These are phyloP conservation scores for Babesia bigemina DNA, from an alignment of 169 alveolate species.

Conservation along the genomic window DNA sequence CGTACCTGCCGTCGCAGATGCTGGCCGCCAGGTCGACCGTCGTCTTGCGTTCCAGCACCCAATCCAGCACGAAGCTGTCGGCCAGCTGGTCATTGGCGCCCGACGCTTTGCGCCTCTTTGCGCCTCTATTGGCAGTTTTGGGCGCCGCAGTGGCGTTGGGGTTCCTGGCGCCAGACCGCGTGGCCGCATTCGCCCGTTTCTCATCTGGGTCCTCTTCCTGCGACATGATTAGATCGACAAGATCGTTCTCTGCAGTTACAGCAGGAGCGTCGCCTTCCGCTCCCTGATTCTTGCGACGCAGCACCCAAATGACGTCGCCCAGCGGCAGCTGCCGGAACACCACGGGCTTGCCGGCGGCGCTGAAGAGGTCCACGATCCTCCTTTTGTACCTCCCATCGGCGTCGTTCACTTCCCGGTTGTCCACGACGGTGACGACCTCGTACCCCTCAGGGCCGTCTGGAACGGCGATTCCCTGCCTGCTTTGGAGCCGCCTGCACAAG, in stretches of 20 bases:
- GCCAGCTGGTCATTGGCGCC: conserved; percentile 53
- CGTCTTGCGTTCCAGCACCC: conserved; percentile 85
- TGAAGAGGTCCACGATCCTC: conserved; percentile 58
- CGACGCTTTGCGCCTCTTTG: not conserved
- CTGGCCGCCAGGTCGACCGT: conserved; percentile 81
- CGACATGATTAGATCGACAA: not conserved
- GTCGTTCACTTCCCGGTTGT: conserved; percentile 75
- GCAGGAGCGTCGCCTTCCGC: not conserved
- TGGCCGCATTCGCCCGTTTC: not conserved
- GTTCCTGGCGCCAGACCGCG: not conserved
- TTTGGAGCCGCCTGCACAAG: conserved; percentile 20
- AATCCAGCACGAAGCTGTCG: conserved; percentile 77
- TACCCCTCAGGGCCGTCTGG: conserved; percentile 12
- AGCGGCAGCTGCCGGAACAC: conserved; percentile 74
- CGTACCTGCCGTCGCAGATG: conserved; percentile 82
- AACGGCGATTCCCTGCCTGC: conserved; percentile 31
- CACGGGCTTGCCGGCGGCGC: conserved; percentile 38
- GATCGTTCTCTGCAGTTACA: not conserved
- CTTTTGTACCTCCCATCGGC: conserved; percentile 59
- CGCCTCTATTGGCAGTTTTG: not conserved
- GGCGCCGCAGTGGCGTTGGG: not conserved
- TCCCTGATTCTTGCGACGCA: conserved; percentile 5
- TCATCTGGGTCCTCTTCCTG: not conserved
- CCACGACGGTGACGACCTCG: conserved; percentile 76
- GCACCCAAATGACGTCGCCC: conserved; percentile 81